Percentiles rank a stretch among this genome's conserved stretches.
Conservation (phyloP, 202 grass and related monocot genomes). For the Zizania palustris region DNA sequence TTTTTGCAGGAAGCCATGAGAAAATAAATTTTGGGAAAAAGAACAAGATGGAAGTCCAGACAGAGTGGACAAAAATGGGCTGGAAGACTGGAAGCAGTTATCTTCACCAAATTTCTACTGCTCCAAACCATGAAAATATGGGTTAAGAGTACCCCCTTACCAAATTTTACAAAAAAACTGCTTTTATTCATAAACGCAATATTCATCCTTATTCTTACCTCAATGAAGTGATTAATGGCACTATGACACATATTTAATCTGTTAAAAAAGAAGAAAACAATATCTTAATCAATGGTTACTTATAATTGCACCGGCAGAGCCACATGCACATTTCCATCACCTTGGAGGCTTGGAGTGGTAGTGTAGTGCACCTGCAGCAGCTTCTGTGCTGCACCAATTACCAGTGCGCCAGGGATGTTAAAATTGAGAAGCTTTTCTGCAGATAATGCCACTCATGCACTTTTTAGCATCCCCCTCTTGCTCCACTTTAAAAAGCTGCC, state of each 20-base stretch:
- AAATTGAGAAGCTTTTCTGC: slow-evolving; percentile 64
- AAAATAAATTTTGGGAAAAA: background rate
- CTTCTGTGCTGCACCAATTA: slow-evolving; percentile 49
- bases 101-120: slow-evolving; percentile 17
- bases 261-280: background rate
- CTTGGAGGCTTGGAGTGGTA: slow-evolving; percentile 44
- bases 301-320: slow-evolving; percentile 31
- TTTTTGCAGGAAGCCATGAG: background rate
- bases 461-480: slow-evolving; percentile 54
- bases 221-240: no score
- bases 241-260: background rate
- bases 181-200: slow-evolving; percentile 21
- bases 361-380: slow-evolving; percentile 45
- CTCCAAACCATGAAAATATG: no score
- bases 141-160: slow-evolving; percentile 6
- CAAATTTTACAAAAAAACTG: slow-evolving; percentile 16
- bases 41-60: background rate
- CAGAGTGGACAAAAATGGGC: no score
- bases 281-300: slow-evolving; percentile 13
- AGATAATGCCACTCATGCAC: slow-evolving; percentile 72
- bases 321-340: slow-evolving; percentile 36
- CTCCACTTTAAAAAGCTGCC: slow-evolving; percentile 50
- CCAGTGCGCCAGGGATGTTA: slow-evolving; percentile 50
- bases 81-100: background rate
- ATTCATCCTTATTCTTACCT: background rate